Base-by-base conservation (phyloP, 352 stramenopile species). In the Aphanomyces cochlioides region DNA sequence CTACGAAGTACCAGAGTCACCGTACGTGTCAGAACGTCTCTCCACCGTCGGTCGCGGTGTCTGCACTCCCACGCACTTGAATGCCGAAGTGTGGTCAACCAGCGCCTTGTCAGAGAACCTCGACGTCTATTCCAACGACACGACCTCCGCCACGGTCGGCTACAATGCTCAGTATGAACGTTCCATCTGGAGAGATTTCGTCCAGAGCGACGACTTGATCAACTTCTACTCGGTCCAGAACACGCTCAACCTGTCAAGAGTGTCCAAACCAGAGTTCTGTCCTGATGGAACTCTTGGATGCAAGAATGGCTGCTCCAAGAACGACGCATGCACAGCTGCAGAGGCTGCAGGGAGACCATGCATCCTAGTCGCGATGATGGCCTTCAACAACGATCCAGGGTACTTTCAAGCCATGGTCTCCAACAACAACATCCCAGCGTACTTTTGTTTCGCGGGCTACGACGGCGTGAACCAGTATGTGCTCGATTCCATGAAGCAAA, bases 11-110 rank as follows among this genome's bases (percentile, higher is more conserved):
- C 17, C 13, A n/a, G 61, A 47, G 15, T 10, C 34, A 12, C 12
- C 40, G 7, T 10, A 39, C 38, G 17, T 10, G 10, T 15, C 45
- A 1, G 40, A 69, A 34, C 47, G 61, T 37, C 56, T 69, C 15
- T 69, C 61, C 12, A 10, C 10, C 12, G 75, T 64, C 0, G 57
- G 53, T 5, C 68, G 72, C 0, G 78, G 79, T 7, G 8, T 74
- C 0, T 89, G 79, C 28, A 85, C 75, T 0, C 84, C 81, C 15
- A 83, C 75, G 3, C 83, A 92, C 56, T 1, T 80, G 6, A 92
- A 90, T 45, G 38, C 81, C 21, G 84, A 90, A 41, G 79, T 87
- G 0, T 90, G 80, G 81, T 65, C 75, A 0, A 66, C 78, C 0
- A 28, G 28, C 28, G 80, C 74, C 3, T 79, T 77, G 2, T 74